Evolutionary conservation across 1,284 basidiomycete genomes (phyloP).

Genomic region (Leccinum pseudoinsigne): DNA sequence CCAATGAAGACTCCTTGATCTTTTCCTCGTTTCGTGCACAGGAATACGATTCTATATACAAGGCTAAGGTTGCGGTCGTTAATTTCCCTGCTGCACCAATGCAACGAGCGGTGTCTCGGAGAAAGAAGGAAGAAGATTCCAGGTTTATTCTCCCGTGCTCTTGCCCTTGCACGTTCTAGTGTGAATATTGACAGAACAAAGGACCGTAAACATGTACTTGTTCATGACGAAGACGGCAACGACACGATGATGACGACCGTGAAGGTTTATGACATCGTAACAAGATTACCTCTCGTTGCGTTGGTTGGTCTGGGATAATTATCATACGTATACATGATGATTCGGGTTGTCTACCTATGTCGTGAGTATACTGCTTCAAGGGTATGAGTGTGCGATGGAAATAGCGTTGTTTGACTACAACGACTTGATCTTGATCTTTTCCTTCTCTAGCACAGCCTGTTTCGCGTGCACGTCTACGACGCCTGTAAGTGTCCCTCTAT

Average conservation of each 20-base stretch:
- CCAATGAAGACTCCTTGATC: slow-evolving; percentile 5
- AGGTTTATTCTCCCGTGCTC: slow-evolving; percentile 35
- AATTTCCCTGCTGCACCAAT: slow-evolving; percentile 47
- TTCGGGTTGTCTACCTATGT: slow-evolving; percentile 11
- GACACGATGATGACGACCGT: slow-evolving; percentile 32
- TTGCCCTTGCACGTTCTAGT: neutral
- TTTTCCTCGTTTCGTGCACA: slow-evolving; percentile 29
- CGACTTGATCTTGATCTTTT: slow-evolving; percentile 78
- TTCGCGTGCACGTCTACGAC: slow-evolving; percentile 75
- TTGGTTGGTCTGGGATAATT: slow-evolving; percentile 19
- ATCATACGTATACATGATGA: slow-evolving; percentile 27
- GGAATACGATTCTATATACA: slow-evolving; percentile 92
- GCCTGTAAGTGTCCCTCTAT: slow-evolving; percentile 3
- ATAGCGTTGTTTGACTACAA: slow-evolving; percentile 43
- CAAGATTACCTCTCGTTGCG: neutral
- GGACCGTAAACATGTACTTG: slow-evolving; percentile 50
- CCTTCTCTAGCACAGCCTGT: slow-evolving; percentile 74
- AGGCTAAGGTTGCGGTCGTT: slow-evolving; percentile 66
- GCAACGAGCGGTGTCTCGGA: slow-evolving; percentile 47
- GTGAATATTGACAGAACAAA: slow-evolving; percentile 41
- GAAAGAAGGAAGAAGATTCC: slow-evolving; percentile 68
- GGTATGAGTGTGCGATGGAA: slow-evolving; percentile 18
- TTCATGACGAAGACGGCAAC: slow-evolving; percentile 29
- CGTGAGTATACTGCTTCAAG: slow-evolving; percentile 19
- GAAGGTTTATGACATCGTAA: slow-evolving; percentile 22